A percentile compares a stretch with the other conserved stretches of the same genome.
phyloP scores from a whole-genome alignment of 352 stramenopile species.

The Phytopythium oedochilum region DNA sequence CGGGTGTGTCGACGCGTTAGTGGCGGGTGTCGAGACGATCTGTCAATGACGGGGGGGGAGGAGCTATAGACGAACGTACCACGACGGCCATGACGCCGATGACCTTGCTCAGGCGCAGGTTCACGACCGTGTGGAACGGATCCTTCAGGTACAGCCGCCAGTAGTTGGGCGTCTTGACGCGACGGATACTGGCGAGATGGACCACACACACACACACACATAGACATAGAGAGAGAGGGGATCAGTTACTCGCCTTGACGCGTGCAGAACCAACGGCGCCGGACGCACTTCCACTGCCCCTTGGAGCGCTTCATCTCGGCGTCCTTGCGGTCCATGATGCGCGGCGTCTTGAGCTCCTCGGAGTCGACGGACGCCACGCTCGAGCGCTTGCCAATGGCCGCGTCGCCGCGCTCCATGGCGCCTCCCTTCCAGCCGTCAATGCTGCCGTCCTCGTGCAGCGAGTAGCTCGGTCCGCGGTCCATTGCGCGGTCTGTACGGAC shows the following conservation, averaged over 20 bases:
- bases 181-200: constrained; percentile 59
- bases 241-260: constrained; percentile 2
- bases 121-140: constrained; percentile 80
- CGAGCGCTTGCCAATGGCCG: constrained; percentile 11
- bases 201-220: constrained; percentile 1
- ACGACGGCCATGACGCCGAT: constrained; percentile 28
- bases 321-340: constrained; percentile 75
- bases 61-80: constrained; percentile 12
- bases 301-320: constrained; percentile 59
- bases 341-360: constrained; percentile 28
- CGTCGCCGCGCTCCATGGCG: constrained; percentile 14
- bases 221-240: too few species aligned
- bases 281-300: constrained; percentile 73
- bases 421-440: constrained; percentile 7
- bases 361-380: constrained; percentile 9
- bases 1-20: too few species aligned
- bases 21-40: too few species aligned
- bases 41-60: too few species aligned
- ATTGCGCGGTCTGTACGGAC: constrained; percentile 7
- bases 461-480: constrained; percentile 42
- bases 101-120: constrained; percentile 81
- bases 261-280: neutral
- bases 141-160: constrained; percentile 84
- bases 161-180: constrained; percentile 70
- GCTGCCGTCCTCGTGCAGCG: constrained; percentile 38